Evolutionary conservation across 1,284 basidiomycete genomes (phyloP).

Genomic region (Neolentinus lepideus): DNA sequence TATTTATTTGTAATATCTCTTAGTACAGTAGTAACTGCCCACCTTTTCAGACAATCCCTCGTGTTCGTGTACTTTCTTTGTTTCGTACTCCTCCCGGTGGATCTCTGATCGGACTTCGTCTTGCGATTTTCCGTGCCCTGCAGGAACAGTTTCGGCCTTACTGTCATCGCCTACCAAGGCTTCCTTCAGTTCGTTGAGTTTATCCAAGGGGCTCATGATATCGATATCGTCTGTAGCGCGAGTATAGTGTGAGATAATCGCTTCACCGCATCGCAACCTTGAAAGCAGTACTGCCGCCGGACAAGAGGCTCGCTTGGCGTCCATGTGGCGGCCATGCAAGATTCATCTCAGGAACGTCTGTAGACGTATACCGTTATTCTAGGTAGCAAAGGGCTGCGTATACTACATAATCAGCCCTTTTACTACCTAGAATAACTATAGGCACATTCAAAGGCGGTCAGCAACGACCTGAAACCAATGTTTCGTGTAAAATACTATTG

Average conservation of each 20-base stretch:
- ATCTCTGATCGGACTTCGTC: not conserved
- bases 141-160: not conserved
- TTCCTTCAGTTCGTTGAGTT: not conserved
- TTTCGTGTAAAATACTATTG: no score
- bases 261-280: not conserved
- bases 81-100: not conserved
- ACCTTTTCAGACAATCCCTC: not conserved
- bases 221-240: no score
- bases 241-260: not conserved
- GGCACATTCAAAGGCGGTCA: no score
- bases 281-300: not conserved
- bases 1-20: not conserved
- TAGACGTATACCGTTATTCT: no score
- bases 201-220: not conserved
- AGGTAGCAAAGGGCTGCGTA: no score
- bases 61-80: not conserved
- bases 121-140: not conserved
- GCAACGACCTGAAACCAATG: no score
- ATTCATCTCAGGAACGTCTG: not conserved
- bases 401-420: no score
- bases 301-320: not conserved
- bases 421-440: no score
- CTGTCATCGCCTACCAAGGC: not conserved
- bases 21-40: not conserved
- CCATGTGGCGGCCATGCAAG: not conserved